Evolutionary conservation across 805 yeast species (phyloP).

Genomic region (Cephaloascus fragrans): DNA sequence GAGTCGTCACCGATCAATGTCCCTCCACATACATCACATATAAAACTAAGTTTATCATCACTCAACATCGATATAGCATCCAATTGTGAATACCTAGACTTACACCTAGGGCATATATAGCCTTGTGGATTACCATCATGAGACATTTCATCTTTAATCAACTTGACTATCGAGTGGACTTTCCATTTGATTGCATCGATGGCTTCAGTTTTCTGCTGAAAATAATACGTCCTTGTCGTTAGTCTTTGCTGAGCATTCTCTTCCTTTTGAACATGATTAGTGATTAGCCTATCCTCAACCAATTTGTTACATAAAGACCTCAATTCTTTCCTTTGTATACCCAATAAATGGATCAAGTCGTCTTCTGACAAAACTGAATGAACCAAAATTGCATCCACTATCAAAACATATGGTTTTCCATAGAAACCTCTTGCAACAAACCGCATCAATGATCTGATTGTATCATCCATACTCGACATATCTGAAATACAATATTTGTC

Average conservation of each 20-base stretch:
- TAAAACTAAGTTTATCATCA: slow-evolving; percentile 70
- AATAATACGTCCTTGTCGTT: slow-evolving; percentile 72
- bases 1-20: slow-evolving; percentile 81
- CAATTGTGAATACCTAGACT: slow-evolving; percentile 68
- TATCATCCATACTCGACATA: slow-evolving; percentile 24
- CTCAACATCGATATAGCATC: slow-evolving; percentile 81
- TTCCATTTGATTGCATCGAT: slow-evolving; percentile 96
- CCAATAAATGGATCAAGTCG: slow-evolving; percentile 71
- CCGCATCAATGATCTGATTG: slow-evolving; percentile 49
- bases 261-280: slow-evolving; percentile 63
- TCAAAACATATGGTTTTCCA: slow-evolving; percentile 70
- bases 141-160: slow-evolving; percentile 72
- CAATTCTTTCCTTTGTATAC: slow-evolving; percentile 79
- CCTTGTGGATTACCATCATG: slow-evolving; percentile 90
- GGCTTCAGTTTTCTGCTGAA: slow-evolving; percentile 84
- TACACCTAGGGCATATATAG: slow-evolving; percentile 81
- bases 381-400: slow-evolving; percentile 76
- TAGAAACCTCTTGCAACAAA: slow-evolving; percentile 84
- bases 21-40: slow-evolving; percentile 78
- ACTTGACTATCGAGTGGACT: slow-evolving; percentile 75
- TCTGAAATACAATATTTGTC: too few relatives aligned
- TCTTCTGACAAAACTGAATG: slow-evolving; percentile 92
- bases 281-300: slow-evolving; percentile 74
- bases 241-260: slow-evolving; percentile 29
- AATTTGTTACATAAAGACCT: slow-evolving; percentile 73